These are phyloP conservation scores for Plasmodium blacklocki DNA, from an alignment of 169 alveolate species.

Conservation along the genomic window DNA sequence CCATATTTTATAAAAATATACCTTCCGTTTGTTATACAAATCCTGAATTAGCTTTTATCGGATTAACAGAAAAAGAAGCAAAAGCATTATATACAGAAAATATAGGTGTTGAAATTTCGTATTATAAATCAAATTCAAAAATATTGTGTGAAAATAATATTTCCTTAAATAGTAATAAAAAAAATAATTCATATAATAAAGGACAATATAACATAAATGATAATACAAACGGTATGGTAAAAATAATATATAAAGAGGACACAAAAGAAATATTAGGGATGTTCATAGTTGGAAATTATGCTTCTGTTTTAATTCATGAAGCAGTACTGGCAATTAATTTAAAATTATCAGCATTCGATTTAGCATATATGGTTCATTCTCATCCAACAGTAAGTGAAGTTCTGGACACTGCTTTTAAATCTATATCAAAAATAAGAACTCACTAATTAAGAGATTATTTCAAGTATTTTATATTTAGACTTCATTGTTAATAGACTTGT, in stretches of 20 bases:
- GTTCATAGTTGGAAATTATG: conserved; percentile 81
- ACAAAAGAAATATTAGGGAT: conserved; percentile 78
- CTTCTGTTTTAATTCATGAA: conserved; percentile 81
- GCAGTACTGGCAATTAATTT: conserved; percentile 79
- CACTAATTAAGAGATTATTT: conserved; percentile 30
- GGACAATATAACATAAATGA: conserved; percentile 49
- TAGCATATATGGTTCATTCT: conserved; percentile 80
- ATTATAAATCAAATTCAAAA: conserved; percentile 78
- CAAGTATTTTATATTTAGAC: too few species aligned
- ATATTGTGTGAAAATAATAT: conserved; percentile 78
- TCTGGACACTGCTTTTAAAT: conserved; percentile 79
- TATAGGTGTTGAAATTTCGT: conserved; percentile 61
- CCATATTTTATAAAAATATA: conserved; percentile 69
- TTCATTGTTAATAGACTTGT: too few species aligned
- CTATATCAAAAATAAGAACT: conserved; percentile 76
- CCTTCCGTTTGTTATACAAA: conserved; percentile 83
- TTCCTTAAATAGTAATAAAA: neutral
- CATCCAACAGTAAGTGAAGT: conserved; percentile 85
- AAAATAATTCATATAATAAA: conserved; percentile 58
- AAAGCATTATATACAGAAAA: conserved; percentile 46
- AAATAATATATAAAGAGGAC: conserved; percentile 77
- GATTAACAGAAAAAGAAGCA: conserved; percentile 81
- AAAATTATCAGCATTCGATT: conserved; percentile 42
- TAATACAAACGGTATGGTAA: conserved; percentile 78
- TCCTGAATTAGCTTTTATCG: conserved; percentile 83